Percentiles rank a stretch among this genome's conserved stretches.
These are phyloP conservation scores for Globisporangium carolinianum DNA, from an alignment of 352 stramenopile genomes.

Conservation along the genomic window DNA sequence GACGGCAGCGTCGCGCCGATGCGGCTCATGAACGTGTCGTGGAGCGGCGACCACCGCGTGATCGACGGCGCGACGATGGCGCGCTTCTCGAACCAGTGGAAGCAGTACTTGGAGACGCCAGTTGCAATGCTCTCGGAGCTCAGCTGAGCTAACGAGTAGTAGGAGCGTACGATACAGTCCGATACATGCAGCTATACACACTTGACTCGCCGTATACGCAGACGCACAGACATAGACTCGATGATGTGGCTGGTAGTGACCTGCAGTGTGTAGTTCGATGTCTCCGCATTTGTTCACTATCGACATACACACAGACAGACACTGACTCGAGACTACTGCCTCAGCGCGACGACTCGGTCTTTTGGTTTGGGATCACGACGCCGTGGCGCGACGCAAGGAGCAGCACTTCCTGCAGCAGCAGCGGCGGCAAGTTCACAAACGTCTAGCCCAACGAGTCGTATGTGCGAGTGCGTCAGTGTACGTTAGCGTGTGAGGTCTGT, in stretches of 20 bases:
- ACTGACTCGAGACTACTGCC: neutral
- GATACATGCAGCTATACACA: neutral
- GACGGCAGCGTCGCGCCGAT: constrained; percentile 80
- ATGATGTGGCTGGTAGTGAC: neutral
- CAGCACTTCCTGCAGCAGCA: constrained; percentile 69
- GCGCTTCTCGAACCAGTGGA: constrained; percentile 96
- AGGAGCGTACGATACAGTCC: neutral
- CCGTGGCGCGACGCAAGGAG: constrained; percentile 54
- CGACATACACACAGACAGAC: neutral
- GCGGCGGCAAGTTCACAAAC: constrained; percentile 54
- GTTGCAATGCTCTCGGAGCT: constrained; percentile 88
- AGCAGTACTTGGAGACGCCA: constrained; percentile 94
- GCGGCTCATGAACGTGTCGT: constrained; percentile 95
- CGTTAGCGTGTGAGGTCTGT: too few relatives aligned
- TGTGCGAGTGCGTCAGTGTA: too few relatives aligned
- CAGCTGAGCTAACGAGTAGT: constrained; percentile 32
- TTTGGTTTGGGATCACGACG: constrained; percentile 63
- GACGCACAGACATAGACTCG: neutral
- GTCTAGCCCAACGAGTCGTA: constrained; percentile 6
- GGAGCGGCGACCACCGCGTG: constrained; percentile 96
- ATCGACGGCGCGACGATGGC: constrained; percentile 98
- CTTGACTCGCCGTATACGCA: neutral
- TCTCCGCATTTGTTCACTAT: neutral
- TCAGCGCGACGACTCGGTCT: neutral
- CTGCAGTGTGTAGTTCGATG: too few relatives aligned